Percentiles rank a stretch among this genome's conserved stretches.
Conservation (phyloP, 352 stramenopile species). For the Phytopythium boreale region DNA sequence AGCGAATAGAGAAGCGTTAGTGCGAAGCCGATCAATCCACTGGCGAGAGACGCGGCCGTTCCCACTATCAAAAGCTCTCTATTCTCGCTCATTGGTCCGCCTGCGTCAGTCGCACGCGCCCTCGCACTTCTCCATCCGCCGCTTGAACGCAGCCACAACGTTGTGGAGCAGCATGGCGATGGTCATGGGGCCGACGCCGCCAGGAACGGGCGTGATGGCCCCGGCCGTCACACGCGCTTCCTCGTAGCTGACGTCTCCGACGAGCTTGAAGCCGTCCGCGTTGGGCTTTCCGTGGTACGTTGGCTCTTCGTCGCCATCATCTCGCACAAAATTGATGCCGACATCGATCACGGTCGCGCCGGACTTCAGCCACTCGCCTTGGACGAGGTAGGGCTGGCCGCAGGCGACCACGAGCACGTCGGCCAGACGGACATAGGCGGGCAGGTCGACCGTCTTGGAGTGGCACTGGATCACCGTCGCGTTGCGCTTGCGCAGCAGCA, state of each 20-base stretch:
- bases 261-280: constrained; percentile 92
- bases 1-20: not conserved
- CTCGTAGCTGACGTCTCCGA: constrained; percentile 96
- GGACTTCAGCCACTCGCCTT: constrained; percentile 95
- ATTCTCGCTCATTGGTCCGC: not conserved
- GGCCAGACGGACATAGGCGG: constrained; percentile 84
- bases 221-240: constrained; percentile 80
- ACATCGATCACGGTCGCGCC: constrained; percentile 98
- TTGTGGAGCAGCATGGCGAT: constrained; percentile 95
- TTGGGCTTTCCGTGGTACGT: constrained; percentile 51
- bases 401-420: constrained; percentile 98
- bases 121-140: constrained; percentile 41
- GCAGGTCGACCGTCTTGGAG: constrained; percentile 91
- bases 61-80: not conserved
- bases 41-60: too few relatives aligned
- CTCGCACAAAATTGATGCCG: constrained; percentile 97
- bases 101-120: not conserved
- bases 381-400: constrained; percentile 94
- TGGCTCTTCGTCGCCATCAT: constrained; percentile 22
- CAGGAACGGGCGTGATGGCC: constrained; percentile 96
- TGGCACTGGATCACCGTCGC: constrained; percentile 98
- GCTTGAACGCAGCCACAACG: constrained; percentile 73
- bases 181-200: constrained; percentile 98
- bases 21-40: too few relatives aligned
- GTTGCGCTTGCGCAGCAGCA: constrained; percentile 95